Base-by-base conservation (phyloP, 106 monocot species). In the Apostasia ramifera region DNA sequence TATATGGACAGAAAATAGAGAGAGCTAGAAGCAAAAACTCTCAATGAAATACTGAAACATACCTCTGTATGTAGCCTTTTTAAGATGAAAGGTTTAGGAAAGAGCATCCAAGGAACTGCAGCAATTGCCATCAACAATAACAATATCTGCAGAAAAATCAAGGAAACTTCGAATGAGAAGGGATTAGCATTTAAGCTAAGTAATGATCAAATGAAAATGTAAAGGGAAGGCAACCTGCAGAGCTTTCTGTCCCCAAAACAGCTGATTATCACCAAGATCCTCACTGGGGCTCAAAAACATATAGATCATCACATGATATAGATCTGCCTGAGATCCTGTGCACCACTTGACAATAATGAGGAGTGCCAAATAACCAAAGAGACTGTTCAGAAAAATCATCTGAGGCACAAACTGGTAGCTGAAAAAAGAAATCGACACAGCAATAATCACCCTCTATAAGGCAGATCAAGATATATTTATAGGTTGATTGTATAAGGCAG, bases 81-180 rank as follows among this genome's bases (percentile, higher is more conserved):
- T 53, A 98, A 85, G 71, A 90, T 93, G 61, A 98, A 90, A 77
- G 97, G 97, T 62, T 98, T 98, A 6, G 97, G 97, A 44, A 98
- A 83, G 14, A 98, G 77, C 97, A 98, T 98, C 97, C 97, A 98
- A 9, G 97, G 97, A 57, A 98, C 92, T 44, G 97, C 92, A 52
- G 90, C 77, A 46, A 93, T 12, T 71, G 97, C 92, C 79, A 90
- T 38, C 74, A 93, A 83, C 75, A 98, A 75, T 66, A 98, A 83
- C 52, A 92, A 59, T 9, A 98, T 93, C 97, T 98, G 83, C 63
- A 92, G 47, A 41, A 69, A 14, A 73, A 84, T 12, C 14, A 54
- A 44, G 11, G 8, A 63, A 60, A 37, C 10, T 66, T 66, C 15
- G 69, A 53, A 47, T 10, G 11, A 26, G 41, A 77, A 71, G 44